Conservation (phyloP, 495 filamentous ascomycete genomes). For the Aspergillus funiculosus region DNA sequence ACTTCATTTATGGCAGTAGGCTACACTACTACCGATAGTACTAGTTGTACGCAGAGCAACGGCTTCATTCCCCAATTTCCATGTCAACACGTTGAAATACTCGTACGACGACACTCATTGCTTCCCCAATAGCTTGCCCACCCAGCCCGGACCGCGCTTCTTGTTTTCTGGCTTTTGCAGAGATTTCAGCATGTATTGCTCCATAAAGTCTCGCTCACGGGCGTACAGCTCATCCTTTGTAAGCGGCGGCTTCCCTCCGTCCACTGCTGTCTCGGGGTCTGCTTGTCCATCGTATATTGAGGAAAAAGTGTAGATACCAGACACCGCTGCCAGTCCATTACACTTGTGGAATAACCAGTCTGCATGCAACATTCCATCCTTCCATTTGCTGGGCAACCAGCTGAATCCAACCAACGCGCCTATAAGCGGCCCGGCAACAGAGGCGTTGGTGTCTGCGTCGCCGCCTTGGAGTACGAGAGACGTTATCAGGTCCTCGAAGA, state of each 20-base stretch:
- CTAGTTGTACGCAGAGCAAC: too few species aligned
- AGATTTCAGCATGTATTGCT: not conserved
- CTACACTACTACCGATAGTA: too few species aligned
- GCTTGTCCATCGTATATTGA: not conserved
- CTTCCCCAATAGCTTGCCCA: not conserved
- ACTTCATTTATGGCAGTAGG: too few species aligned
- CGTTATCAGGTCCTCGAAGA: conserved; percentile 1
- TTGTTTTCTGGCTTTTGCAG: not conserved
- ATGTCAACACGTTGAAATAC: too few species aligned
- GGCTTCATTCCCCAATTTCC: too few species aligned
- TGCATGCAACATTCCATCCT: not conserved
- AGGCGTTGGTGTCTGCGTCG: conserved; percentile 2
- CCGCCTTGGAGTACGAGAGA: not conserved
- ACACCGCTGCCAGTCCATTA: not conserved
- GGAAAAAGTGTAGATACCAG: not conserved
- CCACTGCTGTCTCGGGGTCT: not conserved
- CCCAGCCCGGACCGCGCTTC: not conserved
- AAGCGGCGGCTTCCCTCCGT: not conserved
- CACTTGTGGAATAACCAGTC: not conserved
- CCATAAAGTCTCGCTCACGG: not conserved
- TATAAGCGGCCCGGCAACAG: not conserved
- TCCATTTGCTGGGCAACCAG: not conserved
- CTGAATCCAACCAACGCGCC: not conserved
- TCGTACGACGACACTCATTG: too few species aligned
- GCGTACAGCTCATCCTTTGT: not conserved